Evolutionary conservation across 1,284 basidiomycete species (phyloP), one percentile per base, ranked within the genome.

Genomic region (Baeospora myosura): DNA sequence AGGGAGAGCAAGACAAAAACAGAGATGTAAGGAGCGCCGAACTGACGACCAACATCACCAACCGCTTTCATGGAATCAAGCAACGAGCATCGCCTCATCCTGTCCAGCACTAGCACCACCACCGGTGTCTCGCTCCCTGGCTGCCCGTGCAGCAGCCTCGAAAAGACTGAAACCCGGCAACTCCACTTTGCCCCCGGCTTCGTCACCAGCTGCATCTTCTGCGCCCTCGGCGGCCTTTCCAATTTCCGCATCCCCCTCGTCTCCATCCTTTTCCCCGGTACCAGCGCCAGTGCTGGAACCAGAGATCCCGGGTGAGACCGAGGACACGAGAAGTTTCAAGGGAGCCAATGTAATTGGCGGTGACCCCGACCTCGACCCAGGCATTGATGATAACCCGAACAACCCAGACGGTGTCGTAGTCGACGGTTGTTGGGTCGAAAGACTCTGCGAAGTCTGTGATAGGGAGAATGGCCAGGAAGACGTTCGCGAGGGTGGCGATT

Each of bases 261-360:
- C 41, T 12, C 41, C 46, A 22, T 18, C 47, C 21, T 49, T 49
- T 26, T 52, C 52, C 47, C 31, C 49, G 38, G 49, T 51, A 20
- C 43, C 49, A 44, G 14, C 39, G 30, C 31, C 38, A 38, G 30
- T 48, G 29, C 38, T 41, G 34, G 34, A 42, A 37, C 26, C 40
- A 43, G 44, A 38, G 29, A 37, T 47, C 42, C n/a, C n/a, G n/a
- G n/a, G n/a, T n/a, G n/a, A n/a, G 29, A 23, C 24, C 28, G 23
- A 31, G 26, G 38, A 18, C 31, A 55, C 41, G 30, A 73, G 58
- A 54, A n/a, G n/a, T n/a, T 78, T 80, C 34, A 86, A 57, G 39
- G 83, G 84, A 18, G 83, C 71, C 6, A 87, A 61, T 40, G 66
- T 76, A 43, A 87, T 86, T 3, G 83, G 84, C 14, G 83, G 84